Percentiles rank a stretch among this genome's conserved stretches.
Conservation (phyloP, 176 grass and related monocot genomes). For the Chrysopogon serrulatus region DNA sequence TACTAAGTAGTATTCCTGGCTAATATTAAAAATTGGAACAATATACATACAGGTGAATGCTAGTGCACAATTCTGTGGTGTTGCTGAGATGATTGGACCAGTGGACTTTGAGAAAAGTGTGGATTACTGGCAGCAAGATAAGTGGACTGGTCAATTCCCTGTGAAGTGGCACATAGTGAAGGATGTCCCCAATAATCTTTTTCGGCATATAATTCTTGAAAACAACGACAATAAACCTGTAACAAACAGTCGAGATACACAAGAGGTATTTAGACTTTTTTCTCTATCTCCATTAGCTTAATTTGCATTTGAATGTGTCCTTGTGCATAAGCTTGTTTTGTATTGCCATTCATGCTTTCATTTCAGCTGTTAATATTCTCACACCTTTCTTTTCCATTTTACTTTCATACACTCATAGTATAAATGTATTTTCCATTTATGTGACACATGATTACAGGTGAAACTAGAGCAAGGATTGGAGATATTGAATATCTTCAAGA, state of each 20-base stretch:
- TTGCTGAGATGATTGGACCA: slow-evolving; percentile 76
- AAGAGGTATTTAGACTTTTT: slow-evolving; percentile 40
- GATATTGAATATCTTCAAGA: slow-evolving; percentile 64
- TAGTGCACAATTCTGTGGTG: slow-evolving; percentile 77
- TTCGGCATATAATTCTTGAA: slow-evolving; percentile 79
- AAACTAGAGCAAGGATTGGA: slow-evolving; percentile 74
- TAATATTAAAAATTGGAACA: not conserved
- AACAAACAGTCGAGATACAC: slow-evolving; percentile 76
- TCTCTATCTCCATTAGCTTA: not conserved
- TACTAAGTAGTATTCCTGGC: not conserved
- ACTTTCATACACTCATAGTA: not conserved
- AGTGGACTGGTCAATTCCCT: slow-evolving; percentile 76
- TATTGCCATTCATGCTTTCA: not conserved
- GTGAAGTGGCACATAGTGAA: slow-evolving; percentile 80
- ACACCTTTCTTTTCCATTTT: not conserved
- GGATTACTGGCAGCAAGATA: slow-evolving; percentile 83
- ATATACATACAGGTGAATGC: slow-evolving; percentile 61
- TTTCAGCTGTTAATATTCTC: not conserved
- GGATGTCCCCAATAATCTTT: slow-evolving; percentile 80
- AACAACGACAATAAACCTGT: slow-evolving; percentile 81
- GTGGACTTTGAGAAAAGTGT: slow-evolving; percentile 82
- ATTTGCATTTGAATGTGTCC: not conserved
- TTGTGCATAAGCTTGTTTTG: not conserved
- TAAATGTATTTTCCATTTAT: not conserved
- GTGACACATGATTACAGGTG: slow-evolving; percentile 32